Evolutionary conservation across 108 stramenopile genomes (phyloP).

Genomic region (Epithemia pelagica): DNA sequence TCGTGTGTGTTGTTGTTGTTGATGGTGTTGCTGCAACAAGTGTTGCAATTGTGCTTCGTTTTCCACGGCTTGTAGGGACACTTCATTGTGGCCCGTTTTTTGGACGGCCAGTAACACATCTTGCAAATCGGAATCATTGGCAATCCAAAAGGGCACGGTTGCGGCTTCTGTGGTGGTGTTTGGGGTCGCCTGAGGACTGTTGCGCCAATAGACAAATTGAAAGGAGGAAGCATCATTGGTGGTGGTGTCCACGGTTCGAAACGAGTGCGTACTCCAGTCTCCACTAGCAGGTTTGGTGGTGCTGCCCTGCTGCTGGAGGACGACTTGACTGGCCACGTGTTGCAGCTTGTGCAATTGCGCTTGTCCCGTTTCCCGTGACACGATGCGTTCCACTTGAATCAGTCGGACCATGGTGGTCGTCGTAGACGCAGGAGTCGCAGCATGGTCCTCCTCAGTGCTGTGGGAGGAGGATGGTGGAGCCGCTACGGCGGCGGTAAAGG

Average conservation of each 20-base stretch:
- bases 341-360: too few species aligned
- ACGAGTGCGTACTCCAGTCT: background rate
- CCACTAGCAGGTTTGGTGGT: background rate
- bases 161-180: too few species aligned
- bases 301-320: background rate
- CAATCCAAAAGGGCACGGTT: background rate
- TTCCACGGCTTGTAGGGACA: background rate
- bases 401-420: background rate
- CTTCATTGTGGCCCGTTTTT: too few species aligned
- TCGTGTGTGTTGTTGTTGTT: background rate
- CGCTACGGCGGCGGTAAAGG: too few species aligned
- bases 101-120: too few species aligned
- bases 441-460: background rate
- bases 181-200: too few species aligned
- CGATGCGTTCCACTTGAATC: background rate
- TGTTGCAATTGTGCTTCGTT: background rate
- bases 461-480: background rate
- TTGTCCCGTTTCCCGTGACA: background rate
- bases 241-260: background rate
- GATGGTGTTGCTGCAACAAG: background rate
- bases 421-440: background rate
- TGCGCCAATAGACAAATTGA: background rate
- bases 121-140: background rate
- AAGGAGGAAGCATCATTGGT: background rate
- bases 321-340: background rate